Percentiles rank a stretch among this genome's conserved stretches.
Conservation (phyloP, 345 rosid species). For the Pistacia vera region DNA sequence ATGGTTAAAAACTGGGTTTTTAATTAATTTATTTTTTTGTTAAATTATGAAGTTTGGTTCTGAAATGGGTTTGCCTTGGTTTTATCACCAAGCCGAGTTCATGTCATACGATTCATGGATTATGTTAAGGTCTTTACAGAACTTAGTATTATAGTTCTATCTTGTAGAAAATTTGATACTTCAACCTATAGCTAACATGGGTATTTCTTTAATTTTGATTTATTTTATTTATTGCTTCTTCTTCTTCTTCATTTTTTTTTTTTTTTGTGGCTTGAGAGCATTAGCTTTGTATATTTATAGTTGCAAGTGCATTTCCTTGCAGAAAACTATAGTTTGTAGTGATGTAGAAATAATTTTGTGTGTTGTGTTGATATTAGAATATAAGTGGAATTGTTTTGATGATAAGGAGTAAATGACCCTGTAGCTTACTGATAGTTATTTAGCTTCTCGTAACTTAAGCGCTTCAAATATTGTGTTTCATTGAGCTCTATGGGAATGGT, state of each 20-base stretch:
- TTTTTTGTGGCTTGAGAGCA: too few relatives aligned
- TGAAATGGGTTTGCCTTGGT: conserved; percentile 12
- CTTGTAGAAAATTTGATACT: background rate
- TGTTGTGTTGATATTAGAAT: background rate
- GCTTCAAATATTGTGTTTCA: background rate
- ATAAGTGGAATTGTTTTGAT: conserved; percentile 4
- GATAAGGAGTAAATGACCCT: background rate
- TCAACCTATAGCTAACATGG: background rate
- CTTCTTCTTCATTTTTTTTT: too few relatives aligned
- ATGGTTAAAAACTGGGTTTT: background rate
- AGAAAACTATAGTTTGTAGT: conserved; percentile 1
- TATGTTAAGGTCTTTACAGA: background rate
- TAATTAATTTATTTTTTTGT: background rate
- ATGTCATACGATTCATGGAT: background rate
- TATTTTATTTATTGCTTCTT: background rate
- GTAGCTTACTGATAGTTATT: background rate
- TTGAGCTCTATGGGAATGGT: background rate
- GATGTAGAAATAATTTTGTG: background rate
- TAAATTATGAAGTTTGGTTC: background rate
- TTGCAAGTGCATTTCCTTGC: background rate
- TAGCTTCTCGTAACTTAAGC: background rate
- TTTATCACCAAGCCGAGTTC: background rate
- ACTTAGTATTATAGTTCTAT: background rate
- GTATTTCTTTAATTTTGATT: background rate
- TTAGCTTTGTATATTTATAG: background rate